Conservation (phyloP, 2,329 filamentous ascomycete genomes). For the Onygenales sp. region DNA sequence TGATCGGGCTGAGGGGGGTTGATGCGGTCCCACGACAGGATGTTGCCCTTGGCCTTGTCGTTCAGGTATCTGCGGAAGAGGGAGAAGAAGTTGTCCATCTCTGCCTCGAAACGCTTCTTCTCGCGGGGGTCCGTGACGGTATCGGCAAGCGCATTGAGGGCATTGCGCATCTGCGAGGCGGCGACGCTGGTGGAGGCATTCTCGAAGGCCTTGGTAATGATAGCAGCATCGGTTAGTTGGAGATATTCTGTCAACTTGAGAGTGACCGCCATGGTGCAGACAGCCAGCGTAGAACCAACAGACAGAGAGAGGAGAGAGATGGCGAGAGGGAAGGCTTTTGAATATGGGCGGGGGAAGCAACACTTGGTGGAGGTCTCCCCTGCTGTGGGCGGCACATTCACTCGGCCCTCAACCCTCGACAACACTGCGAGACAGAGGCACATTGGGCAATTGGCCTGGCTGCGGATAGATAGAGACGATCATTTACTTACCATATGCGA, state of each 20-base stretch:
- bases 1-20: slow-evolving; percentile 85
- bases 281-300: background rate
- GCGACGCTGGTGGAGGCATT: slow-evolving; percentile 98
- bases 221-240: slow-evolving; percentile 5
- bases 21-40: slow-evolving; percentile 94
- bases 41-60: slow-evolving; percentile 97
- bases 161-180: slow-evolving; percentile 97
- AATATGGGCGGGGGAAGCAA: background rate
- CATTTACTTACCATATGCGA: slow-evolving; percentile 44
- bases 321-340: background rate
- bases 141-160: slow-evolving; percentile 84
- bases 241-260: background rate
- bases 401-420: background rate
- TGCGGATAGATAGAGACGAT: background rate
- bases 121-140: slow-evolving; percentile 68
- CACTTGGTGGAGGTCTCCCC: background rate
- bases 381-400: background rate
- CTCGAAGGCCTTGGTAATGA: slow-evolving; percentile 70
- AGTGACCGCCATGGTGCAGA: background rate
- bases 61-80: slow-evolving; percentile 97
- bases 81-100: slow-evolving; percentile 99
- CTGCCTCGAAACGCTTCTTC: slow-evolving; percentile 84
- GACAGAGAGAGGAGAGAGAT: background rate
- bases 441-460: background rate
- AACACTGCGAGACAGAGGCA: background rate